These are phyloP conservation scores for Coniochaeta ligniaria DNA, from an alignment of 2,329 filamentous ascomycete species.

Conservation along the genomic window DNA sequence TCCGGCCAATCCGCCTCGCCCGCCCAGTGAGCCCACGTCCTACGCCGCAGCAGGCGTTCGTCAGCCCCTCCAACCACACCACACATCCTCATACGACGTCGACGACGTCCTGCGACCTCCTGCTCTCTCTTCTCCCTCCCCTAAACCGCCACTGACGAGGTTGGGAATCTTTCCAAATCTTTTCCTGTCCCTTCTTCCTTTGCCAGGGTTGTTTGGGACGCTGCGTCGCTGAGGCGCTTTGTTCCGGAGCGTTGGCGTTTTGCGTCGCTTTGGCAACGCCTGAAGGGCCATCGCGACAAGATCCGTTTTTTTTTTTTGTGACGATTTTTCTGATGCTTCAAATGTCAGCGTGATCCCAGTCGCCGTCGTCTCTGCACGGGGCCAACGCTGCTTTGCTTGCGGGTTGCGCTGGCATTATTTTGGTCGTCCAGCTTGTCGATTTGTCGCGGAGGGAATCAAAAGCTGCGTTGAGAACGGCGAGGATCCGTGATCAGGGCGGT, in stretches of 20 bases:
- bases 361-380: too few relatives aligned
- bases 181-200: not conserved
- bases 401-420: too few relatives aligned
- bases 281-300: too few relatives aligned
- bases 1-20: not conserved
- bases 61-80: not conserved
- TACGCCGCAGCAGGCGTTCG: slow-evolving; percentile 1
- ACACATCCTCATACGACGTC: not conserved
- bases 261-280: too few relatives aligned
- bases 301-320: not conserved
- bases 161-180: not conserved
- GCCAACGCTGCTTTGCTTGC: too few relatives aligned
- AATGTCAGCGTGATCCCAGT: not conserved
- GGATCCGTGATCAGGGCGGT: too few relatives aligned
- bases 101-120: too few relatives aligned
- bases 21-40: not conserved
- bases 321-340: not conserved
- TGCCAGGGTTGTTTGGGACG: not conserved
- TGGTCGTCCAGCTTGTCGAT: too few relatives aligned
- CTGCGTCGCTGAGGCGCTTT: not conserved
- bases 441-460: too few relatives aligned
- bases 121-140: not conserved
- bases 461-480: too few relatives aligned
- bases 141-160: not conserved
- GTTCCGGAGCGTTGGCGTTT: not conserved